Base-by-base conservation (phyloP, 768 basidiomycete genomes). In the Cystofilobasidium capitatum region DNA sequence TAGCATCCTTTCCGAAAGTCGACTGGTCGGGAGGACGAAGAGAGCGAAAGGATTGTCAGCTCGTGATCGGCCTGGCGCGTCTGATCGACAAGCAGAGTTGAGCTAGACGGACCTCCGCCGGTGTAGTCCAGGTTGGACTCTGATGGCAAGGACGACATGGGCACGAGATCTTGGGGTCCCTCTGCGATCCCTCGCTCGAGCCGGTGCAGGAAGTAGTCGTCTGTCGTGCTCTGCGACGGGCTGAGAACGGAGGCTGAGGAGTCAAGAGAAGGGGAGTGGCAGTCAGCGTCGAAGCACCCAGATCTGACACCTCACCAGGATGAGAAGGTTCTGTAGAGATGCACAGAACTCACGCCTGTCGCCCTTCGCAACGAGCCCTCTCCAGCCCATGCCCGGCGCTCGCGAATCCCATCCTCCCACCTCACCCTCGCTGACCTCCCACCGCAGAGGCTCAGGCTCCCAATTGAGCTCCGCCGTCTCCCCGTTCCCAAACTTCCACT, bases 1-100 rank as follows among this genome's bases (percentile, higher is more conserved):
- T 97, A 98, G 75, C 96, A 99, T 3, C 96, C 96, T 79, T 99
- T 99, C 65, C 89, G 81, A 76, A 96, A 97, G 77, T 97, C 91
- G 75, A 98, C 93, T 87, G 70, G n/a, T n/a, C 29, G 29, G 31
- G 42, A 26, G 33, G 16, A 14, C 33, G 22, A 63, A 3, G 29
- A 16, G 44, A 58, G 40, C n/a, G 33, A 51, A 47, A 29, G n/a
- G 26, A 47, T 35, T 37, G 33, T 17, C 39, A 33, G 29, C 31
- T 36, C n/a, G 36, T 22, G n/a, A 0, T 16, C 22, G 9, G 51
- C 26, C 37, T 26, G 13, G 22, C n/a, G 9, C 36, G 39, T 36
- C 51, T 13, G 31, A 33, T 29, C 29, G n/a, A 31, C 31, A 42
- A 26, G 5, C 29, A 7, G 20, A 35, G n/a, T 20, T 10, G 45